Base-by-base conservation (phyloP, 345 rosid species). In the Trapa bicornis region DNA sequence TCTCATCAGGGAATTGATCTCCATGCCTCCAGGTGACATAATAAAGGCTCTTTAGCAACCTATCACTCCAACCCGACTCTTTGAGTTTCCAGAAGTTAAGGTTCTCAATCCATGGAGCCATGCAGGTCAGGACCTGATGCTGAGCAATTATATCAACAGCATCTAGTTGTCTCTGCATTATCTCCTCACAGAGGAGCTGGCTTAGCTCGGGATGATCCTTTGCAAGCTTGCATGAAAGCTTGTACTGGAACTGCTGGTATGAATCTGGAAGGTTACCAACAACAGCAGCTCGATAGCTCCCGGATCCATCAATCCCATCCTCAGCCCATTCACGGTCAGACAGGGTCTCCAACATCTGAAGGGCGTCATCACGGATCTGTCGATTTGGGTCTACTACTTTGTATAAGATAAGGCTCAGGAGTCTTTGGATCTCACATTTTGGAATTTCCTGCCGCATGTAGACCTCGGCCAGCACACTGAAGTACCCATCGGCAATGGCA, bases 101-200 rank as follows among this genome's bases (percentile, higher is more conserved):
- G 67, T 94, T 94, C 80, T 94, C 99, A 79, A 94, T 94, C 97
- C 99, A 94, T 38, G 99, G 99, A 78, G 99, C 99, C 99, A 94
- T 89, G 77, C 99, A 94, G 6, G 99, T 94, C 76, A 94, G 81
- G 72, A 91, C 99, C 85, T 94, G 99, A 81, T 94, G 99, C 78
- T 94, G 99, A 53, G 97, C 97, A 78, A 94, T 94, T 71, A 94
- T 94, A 75, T 94, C 96, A 58, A 94, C 99, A 63, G 99, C 99
- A 75, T 94, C 99, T 67, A 94, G 91, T 83, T 94, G 99, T 70
- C 99, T 80, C 86, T 94, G 97, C 99, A 92, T 94, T 68, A 91
- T 94, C 81, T 94, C 99, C 77, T 94, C 96, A 69, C 99, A 94
- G 54, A 91, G 92, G 62, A 91, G 96, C 83, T 94, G 96, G 74